Evolutionary conservation across 78 protist genomes (phyloP).

Genomic region (slime mould (Dictyostelium discoideum)): DNA sequence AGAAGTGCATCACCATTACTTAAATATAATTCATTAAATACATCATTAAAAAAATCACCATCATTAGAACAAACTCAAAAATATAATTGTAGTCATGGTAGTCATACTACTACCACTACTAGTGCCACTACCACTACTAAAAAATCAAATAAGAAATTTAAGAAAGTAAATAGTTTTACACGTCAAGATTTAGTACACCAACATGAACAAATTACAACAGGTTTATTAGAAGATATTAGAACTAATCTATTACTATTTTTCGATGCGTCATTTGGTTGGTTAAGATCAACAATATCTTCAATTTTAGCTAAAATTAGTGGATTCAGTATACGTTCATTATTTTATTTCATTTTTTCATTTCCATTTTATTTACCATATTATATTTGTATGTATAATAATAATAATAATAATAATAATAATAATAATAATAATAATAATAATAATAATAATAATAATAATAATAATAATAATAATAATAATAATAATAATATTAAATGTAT

Average conservation of each 20-base stretch:
- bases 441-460: neutral
- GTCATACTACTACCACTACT: no score
- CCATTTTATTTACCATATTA: slow-evolving; percentile 59
- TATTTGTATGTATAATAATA: neutral
- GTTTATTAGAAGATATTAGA: slow-evolving; percentile 59
- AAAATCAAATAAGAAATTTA: neutral
- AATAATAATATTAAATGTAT: neutral
- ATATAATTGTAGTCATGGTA: neutral
- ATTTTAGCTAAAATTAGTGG: neutral
- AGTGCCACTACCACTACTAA: no score
- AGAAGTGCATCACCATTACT: neutral
- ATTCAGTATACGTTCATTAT: slow-evolving; percentile 9
- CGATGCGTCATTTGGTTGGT: slow-evolving; percentile 38
- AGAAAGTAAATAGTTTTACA: neutral
- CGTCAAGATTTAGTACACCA: slow-evolving; percentile 58
- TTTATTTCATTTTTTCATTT: slow-evolving; percentile 1
- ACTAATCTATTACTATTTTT: slow-evolving; percentile 50
- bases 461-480: neutral
- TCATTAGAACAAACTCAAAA: neutral
- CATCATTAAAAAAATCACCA: neutral
- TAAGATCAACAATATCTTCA: slow-evolving; percentile 22
- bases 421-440: neutral
- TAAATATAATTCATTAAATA: neutral
- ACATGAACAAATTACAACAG: slow-evolving; percentile 72
- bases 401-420: neutral